Conservation (phyloP, 805 yeast species). For the Nakazawaea populi region DNA sequence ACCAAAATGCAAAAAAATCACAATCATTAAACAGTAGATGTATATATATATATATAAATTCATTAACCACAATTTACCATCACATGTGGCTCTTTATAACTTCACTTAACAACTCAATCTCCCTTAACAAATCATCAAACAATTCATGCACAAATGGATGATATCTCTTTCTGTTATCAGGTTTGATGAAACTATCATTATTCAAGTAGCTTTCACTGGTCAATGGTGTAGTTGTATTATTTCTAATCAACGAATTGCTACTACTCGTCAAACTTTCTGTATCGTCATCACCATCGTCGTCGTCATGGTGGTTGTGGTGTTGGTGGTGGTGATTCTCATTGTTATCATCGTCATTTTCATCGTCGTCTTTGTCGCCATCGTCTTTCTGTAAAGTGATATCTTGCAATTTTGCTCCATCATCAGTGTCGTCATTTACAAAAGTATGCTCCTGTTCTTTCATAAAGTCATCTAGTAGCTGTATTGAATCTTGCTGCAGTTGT, state of each 20-base stretch:
- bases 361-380: conserved; percentile 21
- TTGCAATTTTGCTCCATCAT: conserved; percentile 21
- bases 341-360: too few relatives aligned
- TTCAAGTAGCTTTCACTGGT: conserved; percentile 31
- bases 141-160: conserved; percentile 9
- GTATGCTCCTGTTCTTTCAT: conserved; percentile 2
- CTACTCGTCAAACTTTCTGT: conserved; percentile 9
- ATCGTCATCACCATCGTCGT: conserved; percentile 21
- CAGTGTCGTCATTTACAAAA: not conserved
- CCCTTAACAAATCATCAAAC: conserved; percentile 24
- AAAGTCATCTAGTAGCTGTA: conserved; percentile 7
- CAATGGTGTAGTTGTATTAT: conserved; percentile 21
- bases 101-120: conserved; percentile 15
- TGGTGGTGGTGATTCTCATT: too few relatives aligned
- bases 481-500: not conserved
- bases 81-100: not conserved
- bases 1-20: too few relatives aligned
- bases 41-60: not conserved
- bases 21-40: not conserved
- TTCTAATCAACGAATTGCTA: not conserved
- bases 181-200: conserved; percentile 22
- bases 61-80: not conserved
- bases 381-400: conserved; percentile 6
- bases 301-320: not conserved
- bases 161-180: conserved; percentile 1